A percentile compares a stretch with the other conserved stretches of the same genome.
These are phyloP conservation scores for Naganishia sp. DNA, from an alignment of 1,284 basidiomycete genomes.

Conservation along the genomic window DNA sequence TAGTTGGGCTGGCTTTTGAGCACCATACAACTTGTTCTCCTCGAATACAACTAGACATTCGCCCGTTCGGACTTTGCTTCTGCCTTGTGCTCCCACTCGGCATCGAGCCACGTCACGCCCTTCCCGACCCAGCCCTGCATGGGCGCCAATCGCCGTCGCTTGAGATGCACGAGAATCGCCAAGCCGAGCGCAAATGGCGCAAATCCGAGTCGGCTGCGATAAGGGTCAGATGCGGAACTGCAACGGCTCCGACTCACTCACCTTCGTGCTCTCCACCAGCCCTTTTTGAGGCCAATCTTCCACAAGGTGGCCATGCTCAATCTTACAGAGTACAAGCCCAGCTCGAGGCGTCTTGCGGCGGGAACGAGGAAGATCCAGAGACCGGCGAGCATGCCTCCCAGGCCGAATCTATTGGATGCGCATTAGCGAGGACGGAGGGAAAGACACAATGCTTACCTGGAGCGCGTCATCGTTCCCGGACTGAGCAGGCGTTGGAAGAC, in stretches of 20 bases:
- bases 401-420: constrained; percentile 16
- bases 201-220: constrained; percentile 3
- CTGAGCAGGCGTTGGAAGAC: constrained; percentile 24
- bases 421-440: not conserved
- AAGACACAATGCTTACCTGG: constrained; percentile 6
- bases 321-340: constrained; percentile 29
- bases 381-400: constrained; percentile 30
- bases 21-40: not conserved
- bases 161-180: constrained; percentile 26
- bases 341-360: constrained; percentile 23
- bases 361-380: constrained; percentile 32
- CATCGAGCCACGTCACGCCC: constrained; percentile 29
- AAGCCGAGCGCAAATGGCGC: constrained; percentile 29
- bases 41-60: not conserved
- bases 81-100: constrained; percentile 14
- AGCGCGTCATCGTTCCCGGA: constrained; percentile 16
- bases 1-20: not conserved
- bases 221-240: not conserved
- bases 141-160: constrained; percentile 2
- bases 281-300: constrained; percentile 32
- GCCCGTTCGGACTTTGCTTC: not conserved
- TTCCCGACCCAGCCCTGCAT: constrained; percentile 31
- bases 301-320: constrained; percentile 22
- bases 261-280: constrained; percentile 29
- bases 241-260: not conserved